Evolutionary conservation across 176 grass and related monocot genomes (phyloP).

Genomic region (Ananas comosus): DNA sequence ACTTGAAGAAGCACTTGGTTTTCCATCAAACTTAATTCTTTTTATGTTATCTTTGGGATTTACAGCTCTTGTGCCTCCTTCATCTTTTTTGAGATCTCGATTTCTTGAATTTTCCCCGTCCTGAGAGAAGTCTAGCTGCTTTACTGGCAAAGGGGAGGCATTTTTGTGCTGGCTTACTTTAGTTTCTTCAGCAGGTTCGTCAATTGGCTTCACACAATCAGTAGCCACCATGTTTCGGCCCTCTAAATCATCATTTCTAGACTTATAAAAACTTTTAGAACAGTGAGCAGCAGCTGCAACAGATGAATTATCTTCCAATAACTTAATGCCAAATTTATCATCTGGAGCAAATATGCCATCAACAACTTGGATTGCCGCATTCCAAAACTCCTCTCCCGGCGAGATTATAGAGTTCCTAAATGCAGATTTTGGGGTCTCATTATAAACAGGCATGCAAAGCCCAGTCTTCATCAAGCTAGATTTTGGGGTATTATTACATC

Average conservation of each 20-base stretch:
- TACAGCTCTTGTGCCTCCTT: slow-evolving; percentile 6
- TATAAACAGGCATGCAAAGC: slow-evolving; percentile 22
- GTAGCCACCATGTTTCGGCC: slow-evolving; percentile 33
- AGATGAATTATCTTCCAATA: slow-evolving; percentile 52
- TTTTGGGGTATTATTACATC: slow-evolving; percentile 63
- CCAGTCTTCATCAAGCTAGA: slow-evolving; percentile 28
- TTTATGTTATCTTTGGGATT: slow-evolving; percentile 20
- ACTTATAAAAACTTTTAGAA: slow-evolving; percentile 45
- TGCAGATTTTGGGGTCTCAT: slow-evolving; percentile 60
- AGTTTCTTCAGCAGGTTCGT: slow-evolving; percentile 26
- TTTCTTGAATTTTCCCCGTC: slow-evolving; percentile 46
- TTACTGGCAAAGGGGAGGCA: slow-evolving; percentile 70
- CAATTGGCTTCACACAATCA: slow-evolving; percentile 38
- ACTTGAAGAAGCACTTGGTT: neutral
- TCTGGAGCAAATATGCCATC: slow-evolving; percentile 45
- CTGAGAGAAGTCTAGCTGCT: slow-evolving; percentile 76
- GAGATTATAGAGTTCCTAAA: slow-evolving; percentile 53
- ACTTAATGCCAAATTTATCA: slow-evolving; percentile 29
- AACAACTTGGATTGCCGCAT: slow-evolving; percentile 70
- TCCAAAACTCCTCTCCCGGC: slow-evolving; percentile 92
- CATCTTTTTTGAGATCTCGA: slow-evolving; percentile 24
- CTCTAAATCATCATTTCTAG: slow-evolving; percentile 22
- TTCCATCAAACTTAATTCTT: slow-evolving; percentile 9
- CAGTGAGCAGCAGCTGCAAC: slow-evolving; percentile 37
- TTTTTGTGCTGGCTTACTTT: slow-evolving; percentile 27